phyloP scores from a whole-genome alignment of 2,329 filamentous ascomycete genomes.

The Orbilia javanica region DNA sequence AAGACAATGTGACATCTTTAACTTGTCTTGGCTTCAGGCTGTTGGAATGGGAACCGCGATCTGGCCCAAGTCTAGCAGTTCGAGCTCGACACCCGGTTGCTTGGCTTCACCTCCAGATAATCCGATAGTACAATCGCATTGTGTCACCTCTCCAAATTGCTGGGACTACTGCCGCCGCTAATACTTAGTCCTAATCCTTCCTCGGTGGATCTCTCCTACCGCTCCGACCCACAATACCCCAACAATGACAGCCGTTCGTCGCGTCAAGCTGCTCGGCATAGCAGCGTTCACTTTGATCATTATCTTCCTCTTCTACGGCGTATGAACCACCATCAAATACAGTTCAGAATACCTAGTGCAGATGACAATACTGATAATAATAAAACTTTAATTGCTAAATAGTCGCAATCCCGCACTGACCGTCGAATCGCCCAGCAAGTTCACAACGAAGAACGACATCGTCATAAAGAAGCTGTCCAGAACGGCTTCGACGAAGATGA shows the following conservation, averaged over 20 bases:
- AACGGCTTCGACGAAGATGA: conserved; percentile 71
- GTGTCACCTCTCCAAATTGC: not conserved
- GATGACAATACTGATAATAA: conserved; percentile 30
- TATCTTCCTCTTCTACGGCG: conserved; percentile 78
- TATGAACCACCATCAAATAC: conserved; percentile 18
- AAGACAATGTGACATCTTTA: conserved; percentile 7
- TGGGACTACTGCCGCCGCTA: not conserved
- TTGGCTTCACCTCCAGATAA: too few species aligned
- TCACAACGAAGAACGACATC: conserved; percentile 70
- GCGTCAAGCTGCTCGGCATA: conserved; percentile 76
- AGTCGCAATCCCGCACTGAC: conserved; percentile 66
- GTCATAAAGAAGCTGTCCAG: conserved; percentile 67
- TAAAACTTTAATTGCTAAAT: conserved; percentile 15
- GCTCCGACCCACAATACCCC: not conserved
- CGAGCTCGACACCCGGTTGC: not conserved
- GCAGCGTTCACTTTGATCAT: conserved; percentile 75
- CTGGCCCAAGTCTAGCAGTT: not conserved
- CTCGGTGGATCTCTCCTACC: too few species aligned
- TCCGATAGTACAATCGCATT: not conserved
- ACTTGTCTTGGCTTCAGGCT: not conserved
- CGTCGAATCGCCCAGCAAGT: conserved; percentile 70
- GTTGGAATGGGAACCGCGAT: conserved; percentile 6
- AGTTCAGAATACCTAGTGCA: not conserved
- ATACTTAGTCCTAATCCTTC: not conserved
- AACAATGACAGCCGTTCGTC: conserved; percentile 77